A percentile compares a stretch with the other conserved stretches of the same genome.
Conservation (phyloP, 2,329 filamentous ascomycete genomes). For the Aschersonia sp. region DNA sequence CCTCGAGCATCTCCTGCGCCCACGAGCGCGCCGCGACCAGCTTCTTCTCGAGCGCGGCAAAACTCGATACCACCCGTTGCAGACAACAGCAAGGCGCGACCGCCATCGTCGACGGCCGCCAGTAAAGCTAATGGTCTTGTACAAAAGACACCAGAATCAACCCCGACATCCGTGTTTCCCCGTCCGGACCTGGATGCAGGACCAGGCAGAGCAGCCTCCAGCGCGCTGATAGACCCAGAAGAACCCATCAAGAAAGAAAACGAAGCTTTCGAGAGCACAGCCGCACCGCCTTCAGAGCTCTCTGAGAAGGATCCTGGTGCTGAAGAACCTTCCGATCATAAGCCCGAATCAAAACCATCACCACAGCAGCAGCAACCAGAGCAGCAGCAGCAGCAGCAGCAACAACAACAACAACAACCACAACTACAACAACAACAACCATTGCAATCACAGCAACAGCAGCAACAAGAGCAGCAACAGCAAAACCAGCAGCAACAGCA, state of each 20-base stretch:
- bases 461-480: slow-evolving; percentile 1
- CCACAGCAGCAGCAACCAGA: too few species aligned
- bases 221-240: slow-evolving; percentile 12
- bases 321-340: too few species aligned
- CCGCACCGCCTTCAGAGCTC: background rate
- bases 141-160: slow-evolving; percentile 21
- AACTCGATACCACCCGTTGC: slow-evolving; percentile 51
- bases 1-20: slow-evolving; percentile 46
- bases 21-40: slow-evolving; percentile 39
- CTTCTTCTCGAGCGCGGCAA: slow-evolving; percentile 58
- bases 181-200: slow-evolving; percentile 29
- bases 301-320: background rate
- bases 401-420: too few species aligned
- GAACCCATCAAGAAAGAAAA: slow-evolving; percentile 19
- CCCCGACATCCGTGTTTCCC: slow-evolving; percentile 14
- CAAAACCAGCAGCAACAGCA: slow-evolving; percentile 8
- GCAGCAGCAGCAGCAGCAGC: too few species aligned
- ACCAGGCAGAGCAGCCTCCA: slow-evolving; percentile 30
- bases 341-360: too few species aligned
- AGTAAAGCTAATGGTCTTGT: slow-evolving; percentile 43
- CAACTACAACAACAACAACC: background rate
- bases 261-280: background rate
- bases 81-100: slow-evolving; percentile 18
- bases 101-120: slow-evolving; percentile 10
- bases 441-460: slow-evolving; percentile 6